A percentile compares a stretch with the other conserved stretches of the same genome.
phyloP scores from a whole-genome alignment of 768 basidiomycete species.

The Kwoniella sp. region DNA sequence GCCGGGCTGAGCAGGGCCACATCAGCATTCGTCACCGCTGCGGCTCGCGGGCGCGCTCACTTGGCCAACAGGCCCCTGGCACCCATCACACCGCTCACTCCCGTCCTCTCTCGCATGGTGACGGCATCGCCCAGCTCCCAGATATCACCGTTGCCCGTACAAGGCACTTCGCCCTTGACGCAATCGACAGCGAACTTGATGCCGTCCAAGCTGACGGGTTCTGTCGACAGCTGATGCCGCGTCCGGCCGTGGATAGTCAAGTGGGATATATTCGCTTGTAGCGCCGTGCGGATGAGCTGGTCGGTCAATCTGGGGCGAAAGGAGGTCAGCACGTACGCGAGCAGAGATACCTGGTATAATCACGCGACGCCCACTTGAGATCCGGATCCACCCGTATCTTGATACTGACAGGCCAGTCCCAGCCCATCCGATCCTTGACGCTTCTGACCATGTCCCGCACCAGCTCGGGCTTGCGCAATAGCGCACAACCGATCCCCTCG shows the following conservation, averaged over 20 bases:
- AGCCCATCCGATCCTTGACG: constrained; percentile 52
- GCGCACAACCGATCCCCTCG: constrained; percentile 54
- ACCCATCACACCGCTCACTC: constrained; percentile 54
- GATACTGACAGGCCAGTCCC: constrained; percentile 53
- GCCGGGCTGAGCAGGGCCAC: constrained; percentile 35
- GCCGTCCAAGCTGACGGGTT: constrained; percentile 51
- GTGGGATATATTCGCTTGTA: constrained; percentile 52
- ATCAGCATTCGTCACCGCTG: neutral
- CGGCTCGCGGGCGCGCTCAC: constrained; percentile 28
- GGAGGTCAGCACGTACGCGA: neutral
- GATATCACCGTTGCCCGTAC: constrained; percentile 55
- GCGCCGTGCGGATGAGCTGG: constrained; percentile 51
- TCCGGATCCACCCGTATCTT: constrained; percentile 56
- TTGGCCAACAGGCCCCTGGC: constrained; percentile 55
- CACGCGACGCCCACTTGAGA: constrained; percentile 40
- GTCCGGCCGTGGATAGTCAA: constrained; percentile 56
- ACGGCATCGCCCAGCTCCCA: constrained; percentile 51
- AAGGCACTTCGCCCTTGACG: constrained; percentile 52
- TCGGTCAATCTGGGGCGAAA: constrained; percentile 48
- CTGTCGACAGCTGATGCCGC: constrained; percentile 52
- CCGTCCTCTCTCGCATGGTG: constrained; percentile 49
- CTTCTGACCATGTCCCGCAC: constrained; percentile 53
- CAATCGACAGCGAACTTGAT: constrained; percentile 53
- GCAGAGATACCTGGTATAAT: neutral
- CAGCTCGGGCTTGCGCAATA: constrained; percentile 54